Conservation (phyloP, 2,329 filamentous ascomycete genomes). For the Fusarium azukiicola region DNA sequence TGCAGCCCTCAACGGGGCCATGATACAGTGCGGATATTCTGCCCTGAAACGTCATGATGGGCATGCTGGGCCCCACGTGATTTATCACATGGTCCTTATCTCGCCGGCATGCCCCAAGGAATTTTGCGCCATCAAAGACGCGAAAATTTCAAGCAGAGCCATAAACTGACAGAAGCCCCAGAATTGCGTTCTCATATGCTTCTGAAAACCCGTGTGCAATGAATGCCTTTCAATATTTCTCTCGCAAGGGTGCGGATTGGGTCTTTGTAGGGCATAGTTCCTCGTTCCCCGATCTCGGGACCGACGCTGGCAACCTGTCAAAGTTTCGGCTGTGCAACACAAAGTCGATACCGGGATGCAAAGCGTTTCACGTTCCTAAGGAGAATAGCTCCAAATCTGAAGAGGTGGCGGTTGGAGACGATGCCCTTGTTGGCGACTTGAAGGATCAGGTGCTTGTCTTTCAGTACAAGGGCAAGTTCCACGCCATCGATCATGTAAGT, state of each 20-base stretch:
- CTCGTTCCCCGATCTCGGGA: constrained; percentile 74
- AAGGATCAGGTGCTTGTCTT: constrained; percentile 84
- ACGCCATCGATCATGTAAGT: constrained; percentile 85
- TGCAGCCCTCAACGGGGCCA: too few species aligned
- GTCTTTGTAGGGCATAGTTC: constrained; percentile 76
- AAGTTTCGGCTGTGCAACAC: constrained; percentile 62
- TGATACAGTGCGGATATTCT: too few species aligned
- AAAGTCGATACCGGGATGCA: constrained; percentile 76
- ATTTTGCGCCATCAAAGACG: not conserved
- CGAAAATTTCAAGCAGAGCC: not conserved
- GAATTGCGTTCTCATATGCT: too few species aligned
- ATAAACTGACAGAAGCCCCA: not conserved
- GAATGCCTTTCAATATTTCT: constrained; percentile 48
- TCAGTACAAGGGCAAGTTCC: constrained; percentile 80
- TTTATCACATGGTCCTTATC: not conserved
- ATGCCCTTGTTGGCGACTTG: constrained; percentile 62
- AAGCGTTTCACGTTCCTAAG: constrained; percentile 74
- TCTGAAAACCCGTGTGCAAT: constrained; percentile 18
- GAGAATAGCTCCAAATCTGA: constrained; percentile 61
- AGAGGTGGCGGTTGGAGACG: constrained; percentile 61
- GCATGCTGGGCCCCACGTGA: not conserved
- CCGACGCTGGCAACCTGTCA: constrained; percentile 60
- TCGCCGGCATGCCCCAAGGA: not conserved
- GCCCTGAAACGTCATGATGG: too few species aligned
- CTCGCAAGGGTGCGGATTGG: constrained; percentile 64